Conservation (phyloP, 768 basidiomycete genomes). For the Phylloporus rhodoxanthus region DNA sequence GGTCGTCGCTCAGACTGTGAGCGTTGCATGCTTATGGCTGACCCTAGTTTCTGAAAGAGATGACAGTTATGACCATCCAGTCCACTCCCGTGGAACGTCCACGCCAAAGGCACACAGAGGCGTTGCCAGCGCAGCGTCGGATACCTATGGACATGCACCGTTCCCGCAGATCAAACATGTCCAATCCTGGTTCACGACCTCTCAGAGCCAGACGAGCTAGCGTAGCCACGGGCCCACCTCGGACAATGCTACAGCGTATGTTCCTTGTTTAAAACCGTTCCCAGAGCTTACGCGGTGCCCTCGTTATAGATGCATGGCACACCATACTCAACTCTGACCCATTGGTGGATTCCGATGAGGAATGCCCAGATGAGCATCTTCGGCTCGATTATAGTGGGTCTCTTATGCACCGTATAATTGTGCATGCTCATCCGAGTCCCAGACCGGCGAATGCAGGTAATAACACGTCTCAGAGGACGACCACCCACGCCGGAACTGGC, state of each 20-base stretch:
- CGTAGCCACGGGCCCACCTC: slow-evolving; percentile 30
- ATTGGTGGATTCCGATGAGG: slow-evolving; percentile 72
- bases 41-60: slow-evolving; percentile 7
- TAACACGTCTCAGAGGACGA: slow-evolving; percentile 52
- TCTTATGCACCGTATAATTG: neutral
- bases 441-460: slow-evolving; percentile 59
- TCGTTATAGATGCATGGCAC: slow-evolving; percentile 63
- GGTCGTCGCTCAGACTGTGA: slow-evolving; percentile 27
- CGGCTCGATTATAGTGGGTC: slow-evolving; percentile 60
- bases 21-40: slow-evolving; percentile 3
- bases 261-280: slow-evolving; percentile 1
- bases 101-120: slow-evolving; percentile 21
- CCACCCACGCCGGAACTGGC: slow-evolving; percentile 52
- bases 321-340: slow-evolving; percentile 61
- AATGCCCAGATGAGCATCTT: slow-evolving; percentile 56
- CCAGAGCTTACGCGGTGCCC: slow-evolving; percentile 6
- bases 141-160: slow-evolving; percentile 24
- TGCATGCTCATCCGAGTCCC: slow-evolving; percentile 8
- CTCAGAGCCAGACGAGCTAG: slow-evolving; percentile 23
- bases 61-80: slow-evolving; percentile 19
- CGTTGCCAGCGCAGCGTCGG: slow-evolving; percentile 21
- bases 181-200: slow-evolving; percentile 20
- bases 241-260: slow-evolving; percentile 67
- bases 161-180: slow-evolving; percentile 17
- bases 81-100: slow-evolving; percentile 21